Percentiles rank a stretch among this genome's conserved stretches.
Evolutionary conservation across 495 filamentous ascomycete species (phyloP).

Genomic region (Annulohypoxylon moriforme): DNA sequence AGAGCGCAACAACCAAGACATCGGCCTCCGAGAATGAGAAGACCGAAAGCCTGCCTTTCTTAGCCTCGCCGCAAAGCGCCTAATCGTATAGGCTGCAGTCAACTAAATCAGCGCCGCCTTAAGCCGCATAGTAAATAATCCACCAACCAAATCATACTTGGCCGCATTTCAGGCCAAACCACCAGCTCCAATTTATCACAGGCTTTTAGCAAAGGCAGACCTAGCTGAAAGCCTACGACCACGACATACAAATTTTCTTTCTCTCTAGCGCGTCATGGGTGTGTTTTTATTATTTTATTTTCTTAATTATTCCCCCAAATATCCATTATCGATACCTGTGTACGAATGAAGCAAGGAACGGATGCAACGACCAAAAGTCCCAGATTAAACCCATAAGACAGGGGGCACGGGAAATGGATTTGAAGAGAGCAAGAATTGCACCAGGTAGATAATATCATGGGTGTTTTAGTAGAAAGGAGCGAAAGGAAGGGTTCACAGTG

Average conservation of each 20-base stretch:
- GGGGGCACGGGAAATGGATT: not conserved
- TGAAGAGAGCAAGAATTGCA: not conserved
- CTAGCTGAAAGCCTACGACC: slow-evolving; percentile 1
- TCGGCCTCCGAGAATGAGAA: slow-evolving; percentile 50
- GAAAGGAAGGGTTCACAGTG: not conserved
- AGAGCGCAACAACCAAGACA: slow-evolving; percentile 47
- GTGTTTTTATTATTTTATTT: slow-evolving; percentile 5
- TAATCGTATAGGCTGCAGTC: slow-evolving; percentile 31
- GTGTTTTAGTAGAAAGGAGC: not conserved
- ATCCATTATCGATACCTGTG: slow-evolving; percentile 36
- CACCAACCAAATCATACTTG: not conserved
- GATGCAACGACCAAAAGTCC: slow-evolving; percentile 22
- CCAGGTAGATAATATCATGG: not conserved
- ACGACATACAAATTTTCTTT: slow-evolving; percentile 25
- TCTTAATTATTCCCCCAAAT: slow-evolving; percentile 32
- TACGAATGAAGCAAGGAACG: slow-evolving; percentile 39
- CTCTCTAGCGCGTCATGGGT: slow-evolving; percentile 31
- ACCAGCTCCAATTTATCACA: not conserved
- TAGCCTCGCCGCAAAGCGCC: slow-evolving; percentile 55
- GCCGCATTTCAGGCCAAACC: not conserved
- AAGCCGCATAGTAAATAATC: not conserved
- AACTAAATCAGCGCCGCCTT: not conserved
- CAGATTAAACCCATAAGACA: not conserved
- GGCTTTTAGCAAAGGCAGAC: not conserved
- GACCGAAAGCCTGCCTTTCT: slow-evolving; percentile 36